Evolutionary conservation across 495 filamentous ascomycete genomes (phyloP), one percentile per base, ranked within the genome.

Genomic region (Penicillium daleae): DNA sequence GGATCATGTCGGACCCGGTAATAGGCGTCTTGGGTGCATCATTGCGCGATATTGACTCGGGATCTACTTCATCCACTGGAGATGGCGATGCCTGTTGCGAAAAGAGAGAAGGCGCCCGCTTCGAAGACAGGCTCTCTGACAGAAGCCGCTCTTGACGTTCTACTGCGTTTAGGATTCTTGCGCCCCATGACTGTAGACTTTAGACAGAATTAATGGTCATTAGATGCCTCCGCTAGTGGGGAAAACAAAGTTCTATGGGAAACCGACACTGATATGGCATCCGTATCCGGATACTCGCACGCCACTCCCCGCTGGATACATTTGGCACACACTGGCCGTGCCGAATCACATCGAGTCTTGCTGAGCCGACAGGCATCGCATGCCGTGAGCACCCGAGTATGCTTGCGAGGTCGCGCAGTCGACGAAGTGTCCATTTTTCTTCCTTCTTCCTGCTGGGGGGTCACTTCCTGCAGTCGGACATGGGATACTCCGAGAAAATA

Each of bases 1-100:
- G 69, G 58, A 73, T 73, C 71, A 73, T 73, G 35, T 71, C 71
- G 3, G 71, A 73, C 22, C 71, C 71, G 6, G 71, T 73, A 33
- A 73, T 73, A 17, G 71, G 71, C 9, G 71, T 73, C 22, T 66
- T 73, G 26, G 65, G 66, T 1, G 71, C 58, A 66, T 73, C 71
- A 61, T 73, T 73, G 39, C 71, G 66, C 22, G 71, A 73, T 6
- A 73, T 73, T 37, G 61, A 57, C 49, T 73, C 71, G 22, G 66
- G 61, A 64, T 71, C 66, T 63, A 63, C 61, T 19, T 65, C 59
- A 7, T 73, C 71, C 46, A 69, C 42, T 22, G 69, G 53, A 4
- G 59, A 33, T 54, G 53, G 62, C 32, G 64, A 64, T 19, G 57
- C 55, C 51, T 62, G 60, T 35, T 59, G 61, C 27, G 46, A 56